A percentile compares a stretch with the other conserved stretches of the same genome.
Conservation (phyloP, 331 rosid genomes). For the Prunus yedoensis region DNA sequence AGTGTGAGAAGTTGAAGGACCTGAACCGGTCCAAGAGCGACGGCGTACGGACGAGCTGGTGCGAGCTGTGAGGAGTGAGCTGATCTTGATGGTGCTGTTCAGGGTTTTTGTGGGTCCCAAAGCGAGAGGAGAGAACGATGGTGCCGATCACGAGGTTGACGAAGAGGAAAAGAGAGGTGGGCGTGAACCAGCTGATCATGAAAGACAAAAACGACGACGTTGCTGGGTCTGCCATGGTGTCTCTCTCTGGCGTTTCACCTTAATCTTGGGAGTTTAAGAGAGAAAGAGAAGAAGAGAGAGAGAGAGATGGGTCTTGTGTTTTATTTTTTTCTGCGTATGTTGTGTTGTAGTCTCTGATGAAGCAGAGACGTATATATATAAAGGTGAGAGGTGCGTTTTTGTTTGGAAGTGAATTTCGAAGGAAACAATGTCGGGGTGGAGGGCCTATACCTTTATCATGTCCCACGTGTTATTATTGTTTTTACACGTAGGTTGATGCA, state of each 20-base stretch:
- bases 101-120: slow-evolving; percentile 16
- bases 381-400: neutral
- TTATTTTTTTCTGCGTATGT: neutral
- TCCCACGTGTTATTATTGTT: neutral
- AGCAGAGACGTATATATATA: neutral
- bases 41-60: slow-evolving; percentile 27
- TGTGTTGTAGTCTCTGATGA: neutral
- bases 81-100: slow-evolving; percentile 2
- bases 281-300: neutral
- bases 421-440: neutral
- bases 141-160: slow-evolving; percentile 66
- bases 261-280: neutral
- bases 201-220: neutral
- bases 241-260: neutral
- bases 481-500: neutral
- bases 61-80: neutral
- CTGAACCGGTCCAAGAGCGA: slow-evolving; percentile 38
- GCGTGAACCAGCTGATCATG: slow-evolving; percentile 54
- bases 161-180: slow-evolving; percentile 64
- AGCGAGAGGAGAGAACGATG: slow-evolving; percentile 49
- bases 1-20: slow-evolving; percentile 41
- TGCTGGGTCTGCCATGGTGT: neutral
- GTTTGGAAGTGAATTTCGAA: neutral
- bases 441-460: neutral
- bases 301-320: neutral